Base-by-base conservation (phyloP, 2,329 filamentous ascomycete species). In the Pestalotiopsis sp. region DNA sequence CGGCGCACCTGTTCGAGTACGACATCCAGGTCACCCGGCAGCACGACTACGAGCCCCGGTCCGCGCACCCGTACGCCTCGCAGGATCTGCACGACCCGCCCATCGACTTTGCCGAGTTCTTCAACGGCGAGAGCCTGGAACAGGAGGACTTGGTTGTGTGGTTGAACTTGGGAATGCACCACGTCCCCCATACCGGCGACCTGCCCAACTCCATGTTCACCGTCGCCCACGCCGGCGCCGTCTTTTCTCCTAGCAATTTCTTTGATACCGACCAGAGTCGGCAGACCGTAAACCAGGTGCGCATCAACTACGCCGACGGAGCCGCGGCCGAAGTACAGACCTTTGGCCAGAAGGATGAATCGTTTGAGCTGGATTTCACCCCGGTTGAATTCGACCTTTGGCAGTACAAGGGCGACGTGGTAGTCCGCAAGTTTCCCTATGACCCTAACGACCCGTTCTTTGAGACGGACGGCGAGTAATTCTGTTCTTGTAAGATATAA, bases 141-240 rank as follows among this genome's bases (percentile, higher is more conserved):
- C 80, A 81, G 62, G 78, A 81, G 70, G 78, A 80, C 66, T 63
- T 80, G 2, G 82, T 85, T 2, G 67, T 84, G 2, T 86, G 83
- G 78, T 82, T 86, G 72, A 86, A 86, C 72, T 74, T 86, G 13
- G 84, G 84, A 39, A 83, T 83, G 74, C 84, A 86, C 71, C 84
- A 86, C 71, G 78, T 84, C 7, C 83, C 83, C 1, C 77, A 78
- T 38, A 76, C 78, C 36, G 77, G 77, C 70, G 79, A 80, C 67
- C 67, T 81, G 4, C 75, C 75, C 56, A 74, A 74, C 67, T 76
- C 75, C 52, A 62, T 76, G 82, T 59, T 59, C 7, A 59, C 57
- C 20, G 57, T 59, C 23, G 57, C 57, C 17, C 57, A 59, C 65
- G 78, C 76, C 2, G 76, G 77, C 14, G 70, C 83, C 41, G 70